These are phyloP conservation scores for Blastocystis sp. DNA, from an alignment of 352 stramenopile species.

Conservation along the genomic window DNA sequence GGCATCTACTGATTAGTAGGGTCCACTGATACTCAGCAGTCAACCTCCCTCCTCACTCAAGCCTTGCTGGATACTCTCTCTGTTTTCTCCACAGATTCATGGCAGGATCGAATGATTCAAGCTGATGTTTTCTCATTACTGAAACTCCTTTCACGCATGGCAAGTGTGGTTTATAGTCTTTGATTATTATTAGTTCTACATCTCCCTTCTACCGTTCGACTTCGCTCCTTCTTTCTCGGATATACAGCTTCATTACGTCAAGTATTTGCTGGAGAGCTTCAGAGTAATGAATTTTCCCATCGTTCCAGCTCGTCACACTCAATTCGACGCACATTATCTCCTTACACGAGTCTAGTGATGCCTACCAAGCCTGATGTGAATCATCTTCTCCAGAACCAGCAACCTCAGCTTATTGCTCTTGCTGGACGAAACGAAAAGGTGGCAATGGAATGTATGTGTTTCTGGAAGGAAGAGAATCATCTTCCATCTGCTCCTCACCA, in stretches of 20 bases:
- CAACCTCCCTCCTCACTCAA: neutral
- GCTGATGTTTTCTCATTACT: neutral
- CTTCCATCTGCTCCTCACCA: neutral
- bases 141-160: neutral
- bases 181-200: neutral
- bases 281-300: neutral
- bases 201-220: neutral
- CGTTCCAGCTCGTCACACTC: neutral
- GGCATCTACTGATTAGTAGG: neutral
- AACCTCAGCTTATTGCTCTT: neutral
- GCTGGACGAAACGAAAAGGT: neutral
- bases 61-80: neutral
- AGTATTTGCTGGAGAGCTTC: neutral
- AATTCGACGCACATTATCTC: neutral
- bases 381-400: neutral
- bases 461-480: neutral
- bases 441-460: neutral
- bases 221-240: too few relatives aligned
- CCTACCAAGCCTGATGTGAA: neutral
- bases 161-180: too few relatives aligned
- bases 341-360: neutral
- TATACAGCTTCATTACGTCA: too few relatives aligned
- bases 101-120: neutral
- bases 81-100: neutral
- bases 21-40: neutral